These are phyloP conservation scores for Apiospora rasikravindrae DNA, from an alignment of 2,329 filamentous ascomycete species.

Conservation along the genomic window DNA sequence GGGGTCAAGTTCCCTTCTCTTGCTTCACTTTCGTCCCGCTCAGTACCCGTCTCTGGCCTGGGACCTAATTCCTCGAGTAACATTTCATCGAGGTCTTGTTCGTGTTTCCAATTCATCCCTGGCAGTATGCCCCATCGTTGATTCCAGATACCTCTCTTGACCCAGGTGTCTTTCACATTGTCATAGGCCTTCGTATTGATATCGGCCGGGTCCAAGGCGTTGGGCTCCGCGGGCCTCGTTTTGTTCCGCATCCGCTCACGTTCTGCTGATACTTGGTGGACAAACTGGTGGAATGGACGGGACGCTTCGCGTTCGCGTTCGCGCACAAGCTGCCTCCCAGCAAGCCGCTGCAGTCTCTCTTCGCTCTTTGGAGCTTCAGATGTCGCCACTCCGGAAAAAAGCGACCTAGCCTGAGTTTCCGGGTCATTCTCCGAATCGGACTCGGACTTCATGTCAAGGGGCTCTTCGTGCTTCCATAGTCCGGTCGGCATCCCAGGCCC, in stretches of 20 bases:
- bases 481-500: neutral
- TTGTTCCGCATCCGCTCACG: neutral
- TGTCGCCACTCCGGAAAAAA: neutral
- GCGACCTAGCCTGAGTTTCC: neutral
- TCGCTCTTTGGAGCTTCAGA: neutral
- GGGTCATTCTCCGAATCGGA: neutral
- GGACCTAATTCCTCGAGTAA: neutral
- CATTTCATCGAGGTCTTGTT: neutral
- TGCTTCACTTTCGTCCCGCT: neutral
- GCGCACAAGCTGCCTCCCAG: neutral
- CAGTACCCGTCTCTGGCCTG: neutral
- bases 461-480: neutral
- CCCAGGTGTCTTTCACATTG: neutral
- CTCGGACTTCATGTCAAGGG: neutral
- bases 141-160: neutral
- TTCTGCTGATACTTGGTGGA: neutral
- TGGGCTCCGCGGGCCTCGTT: no score
- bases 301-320: neutral
- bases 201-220: neutral
- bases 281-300: neutral
- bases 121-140: neutral
- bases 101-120: conserved; percentile 6
- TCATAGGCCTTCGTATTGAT: neutral
- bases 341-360: neutral
- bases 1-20: neutral